Base-by-base conservation (phyloP, 768 basidiomycete species). In the Amanita inopinata region DNA sequence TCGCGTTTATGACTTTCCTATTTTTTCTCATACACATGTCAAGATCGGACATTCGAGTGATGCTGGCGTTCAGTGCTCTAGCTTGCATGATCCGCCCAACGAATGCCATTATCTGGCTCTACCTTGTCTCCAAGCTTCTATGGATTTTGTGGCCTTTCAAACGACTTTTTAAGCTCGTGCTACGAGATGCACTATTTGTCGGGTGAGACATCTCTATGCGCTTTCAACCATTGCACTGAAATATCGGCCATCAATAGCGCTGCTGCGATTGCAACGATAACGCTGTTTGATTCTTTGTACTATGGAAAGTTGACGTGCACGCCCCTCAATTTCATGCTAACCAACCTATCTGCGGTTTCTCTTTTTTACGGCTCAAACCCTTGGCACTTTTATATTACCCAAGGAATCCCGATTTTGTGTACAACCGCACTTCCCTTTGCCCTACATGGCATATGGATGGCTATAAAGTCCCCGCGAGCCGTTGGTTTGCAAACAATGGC, bases 321-420 rank as follows among this genome's bases (percentile, higher is more conserved):
- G 0, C 74, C 85, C 1, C 57, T 85, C 30, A 89, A 88, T 52
- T 99, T 99, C 61, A 56, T 94, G 19, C 60, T 70, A 18, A 80
- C 83, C 36, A 99, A 99, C 56, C 59, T 91, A 9, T 83, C 92
- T 3, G 69, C 76, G 2, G 75, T 97, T 24, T 94, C 96, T 0
- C 64, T 83, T n/a, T 96, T 96, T 62, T 99, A 97, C 56, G 96
- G 96, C 14, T 63, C 71, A 2, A 89, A 75, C 51, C 63, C 84
- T 4, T 87, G 80, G 79, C 87, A 96, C 55, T 98, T 87, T 57
- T 97, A 99, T 55, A 47, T 96, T 30, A 71, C 74, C 0, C 93
- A 97, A 61, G 91, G 73, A 0, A 53, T 98, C 1, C 94, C 93
- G 0, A 74, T 98, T 40, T 66, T 97, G 12, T 80, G 80, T 51